Evolutionary conservation across 805 yeast genomes (phyloP).

Genomic region (Candida palmyrensis): DNA sequence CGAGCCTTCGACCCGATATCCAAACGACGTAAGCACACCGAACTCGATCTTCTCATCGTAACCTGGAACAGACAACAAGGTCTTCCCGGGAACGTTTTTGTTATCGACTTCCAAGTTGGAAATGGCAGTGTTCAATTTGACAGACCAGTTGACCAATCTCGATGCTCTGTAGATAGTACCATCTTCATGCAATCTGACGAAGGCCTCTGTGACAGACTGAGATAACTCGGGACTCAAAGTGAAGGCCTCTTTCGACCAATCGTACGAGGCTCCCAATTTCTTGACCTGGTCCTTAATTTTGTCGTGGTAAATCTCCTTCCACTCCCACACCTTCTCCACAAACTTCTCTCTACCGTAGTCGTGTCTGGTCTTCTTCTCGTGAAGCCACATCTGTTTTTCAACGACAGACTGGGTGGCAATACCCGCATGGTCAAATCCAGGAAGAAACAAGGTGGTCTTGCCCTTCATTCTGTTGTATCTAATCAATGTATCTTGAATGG

Average conservation of each 20-base stretch:
- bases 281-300: constrained; percentile 81
- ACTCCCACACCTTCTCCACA: constrained; percentile 88
- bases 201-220: constrained; percentile 83
- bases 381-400: constrained; percentile 91
- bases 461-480: constrained; percentile 97
- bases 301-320: constrained; percentile 92
- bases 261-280: constrained; percentile 93
- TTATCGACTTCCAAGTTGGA: constrained; percentile 96
- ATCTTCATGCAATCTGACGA: constrained; percentile 86
- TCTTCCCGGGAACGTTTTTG: constrained; percentile 80
- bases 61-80: constrained; percentile 79
- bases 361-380: constrained; percentile 84
- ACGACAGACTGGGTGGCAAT: constrained; percentile 98
- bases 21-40: constrained; percentile 95
- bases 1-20: constrained; percentile 80
- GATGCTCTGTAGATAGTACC: constrained; percentile 93
- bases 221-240: constrained; percentile 78
- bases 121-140: constrained; percentile 87
- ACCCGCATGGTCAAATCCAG: constrained; percentile 99
- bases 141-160: constrained; percentile 95
- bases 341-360: constrained; percentile 93
- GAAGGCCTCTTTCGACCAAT: constrained; percentile 93
- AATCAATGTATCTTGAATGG: constrained; percentile 90
- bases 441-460: constrained; percentile 84
- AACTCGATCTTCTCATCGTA: constrained; percentile 89